A percentile compares a stretch with the other conserved stretches of the same genome.
Evolutionary conservation across 306 rosid genomes (phyloP).

Genomic region (Cucumis hystrix): DNA sequence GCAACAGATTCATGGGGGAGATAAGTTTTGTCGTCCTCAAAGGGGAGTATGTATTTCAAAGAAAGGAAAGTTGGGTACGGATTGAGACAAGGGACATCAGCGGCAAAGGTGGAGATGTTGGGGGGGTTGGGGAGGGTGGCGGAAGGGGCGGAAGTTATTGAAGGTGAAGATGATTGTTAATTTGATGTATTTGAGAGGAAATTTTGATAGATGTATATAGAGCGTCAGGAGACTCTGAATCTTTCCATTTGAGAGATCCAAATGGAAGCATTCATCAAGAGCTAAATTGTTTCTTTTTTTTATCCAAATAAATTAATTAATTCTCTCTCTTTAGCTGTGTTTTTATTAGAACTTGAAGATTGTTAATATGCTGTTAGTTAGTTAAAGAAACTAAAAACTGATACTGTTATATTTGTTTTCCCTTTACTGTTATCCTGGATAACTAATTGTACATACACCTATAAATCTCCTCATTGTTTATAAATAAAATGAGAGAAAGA

Average conservation of each 20-base stretch:
- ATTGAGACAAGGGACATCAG: conserved; percentile 29
- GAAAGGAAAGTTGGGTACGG: conserved; percentile 66
- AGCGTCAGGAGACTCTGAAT: conserved; percentile 47
- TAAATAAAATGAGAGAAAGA: too few species aligned
- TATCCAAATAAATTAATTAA: conserved; percentile 8
- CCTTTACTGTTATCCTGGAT: too few species aligned
- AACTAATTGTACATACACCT: too few species aligned
- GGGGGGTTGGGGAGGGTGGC: conserved; percentile 31
- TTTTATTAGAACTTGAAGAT: too few species aligned
- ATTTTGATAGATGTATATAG: conserved; percentile 60
- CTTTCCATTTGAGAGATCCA: conserved; percentile 82
- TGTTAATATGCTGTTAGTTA: too few species aligned
- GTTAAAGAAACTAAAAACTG: too few species aligned
- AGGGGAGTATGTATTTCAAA: conserved; percentile 66
- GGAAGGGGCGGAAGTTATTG: conserved; percentile 54
- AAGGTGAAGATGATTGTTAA: background rate
- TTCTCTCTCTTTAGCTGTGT: background rate
- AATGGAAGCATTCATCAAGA: conserved; percentile 62
- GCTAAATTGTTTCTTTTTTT: conserved; percentile 66
- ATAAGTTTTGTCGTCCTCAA: conserved; percentile 38
- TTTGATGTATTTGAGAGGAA: conserved; percentile 64
- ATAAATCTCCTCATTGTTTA: too few species aligned
- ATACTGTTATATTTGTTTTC: too few species aligned
- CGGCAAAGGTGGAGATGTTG: conserved; percentile 34
- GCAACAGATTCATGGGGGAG: background rate